phyloP scores from a whole-genome alignment of 2,329 filamentous ascomycete genomes.

The Fusarium bulbicola region DNA sequence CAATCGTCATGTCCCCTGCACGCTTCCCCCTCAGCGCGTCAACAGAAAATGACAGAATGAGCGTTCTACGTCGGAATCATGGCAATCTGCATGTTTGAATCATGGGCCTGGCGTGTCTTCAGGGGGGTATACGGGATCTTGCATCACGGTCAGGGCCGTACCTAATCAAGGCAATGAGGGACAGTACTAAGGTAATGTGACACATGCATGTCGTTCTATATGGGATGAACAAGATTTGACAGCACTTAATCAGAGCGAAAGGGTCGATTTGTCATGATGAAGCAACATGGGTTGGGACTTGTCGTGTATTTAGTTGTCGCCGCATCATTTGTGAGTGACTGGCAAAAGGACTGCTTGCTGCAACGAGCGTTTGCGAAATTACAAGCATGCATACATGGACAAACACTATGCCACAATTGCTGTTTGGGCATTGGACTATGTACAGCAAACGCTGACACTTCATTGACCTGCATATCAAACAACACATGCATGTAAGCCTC shows the following conservation, averaged over 20 bases:
- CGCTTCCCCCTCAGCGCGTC: neutral
- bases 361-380: neutral
- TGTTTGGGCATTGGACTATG: neutral
- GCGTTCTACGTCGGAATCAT: neutral
- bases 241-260: neutral
- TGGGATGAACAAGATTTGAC: neutral
- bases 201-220: neutral
- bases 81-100: neutral
- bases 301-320: neutral
- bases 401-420: neutral
- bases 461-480: neutral
- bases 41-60: fast-evolving
- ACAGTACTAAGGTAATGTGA: neutral
- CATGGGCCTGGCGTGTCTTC: neutral
- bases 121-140: neutral
- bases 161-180: neutral
- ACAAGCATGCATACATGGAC: neutral
- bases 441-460: neutral
- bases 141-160: neutral
- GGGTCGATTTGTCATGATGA: neutral
- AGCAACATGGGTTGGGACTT: neutral
- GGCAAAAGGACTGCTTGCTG: neutral
- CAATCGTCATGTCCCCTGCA: neutral
- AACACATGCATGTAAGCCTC: neutral
- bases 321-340: neutral